Percentiles rank a stretch among this genome's conserved stretches.
Evolutionary conservation across 805 yeast genomes (phyloP).

Genomic region (Metschnikowia kunwiensis): DNA sequence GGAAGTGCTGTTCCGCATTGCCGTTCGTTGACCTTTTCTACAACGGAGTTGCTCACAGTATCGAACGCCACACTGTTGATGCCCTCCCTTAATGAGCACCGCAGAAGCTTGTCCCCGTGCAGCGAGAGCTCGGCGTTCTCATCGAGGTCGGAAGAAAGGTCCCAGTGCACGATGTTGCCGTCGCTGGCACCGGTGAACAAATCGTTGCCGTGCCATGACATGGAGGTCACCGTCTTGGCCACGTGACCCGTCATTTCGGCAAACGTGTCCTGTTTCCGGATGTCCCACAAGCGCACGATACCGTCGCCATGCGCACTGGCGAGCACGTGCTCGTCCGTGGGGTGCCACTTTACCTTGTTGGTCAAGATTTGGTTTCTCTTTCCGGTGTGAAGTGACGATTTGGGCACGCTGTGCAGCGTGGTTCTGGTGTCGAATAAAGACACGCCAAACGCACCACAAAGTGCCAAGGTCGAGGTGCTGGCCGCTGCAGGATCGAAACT

Average conservation of each 20-base stretch:
- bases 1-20: conserved; percentile 66
- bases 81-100: conserved; percentile 49
- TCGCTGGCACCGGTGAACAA: conserved; percentile 60
- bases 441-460: conserved; percentile 71
- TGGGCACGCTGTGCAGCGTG: conserved; percentile 37
- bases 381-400: conserved; percentile 15
- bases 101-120: conserved; percentile 13
- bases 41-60: conserved; percentile 29
- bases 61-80: conserved; percentile 40
- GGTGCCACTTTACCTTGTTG: conserved; percentile 59
- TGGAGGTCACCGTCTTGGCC: conserved; percentile 46
- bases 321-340: conserved; percentile 53
- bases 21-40: conserved; percentile 35
- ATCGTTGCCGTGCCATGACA: conserved; percentile 60
- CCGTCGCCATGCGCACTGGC: conserved; percentile 63
- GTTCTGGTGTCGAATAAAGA: conserved; percentile 70
- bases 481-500: conserved; percentile 39
- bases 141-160: conserved; percentile 34
- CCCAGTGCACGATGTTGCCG: conserved; percentile 70
- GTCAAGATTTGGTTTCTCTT: conserved; percentile 25
- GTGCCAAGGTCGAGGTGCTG: conserved; percentile 42
- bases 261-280: conserved; percentile 55
- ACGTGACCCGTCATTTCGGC: conserved; percentile 55
- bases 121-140: conserved; percentile 11
- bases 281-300: conserved; percentile 70